phyloP scores from a whole-genome alignment of 2,329 filamentous ascomycete genomes.

The Phaeosphaeriaceae sp. region DNA sequence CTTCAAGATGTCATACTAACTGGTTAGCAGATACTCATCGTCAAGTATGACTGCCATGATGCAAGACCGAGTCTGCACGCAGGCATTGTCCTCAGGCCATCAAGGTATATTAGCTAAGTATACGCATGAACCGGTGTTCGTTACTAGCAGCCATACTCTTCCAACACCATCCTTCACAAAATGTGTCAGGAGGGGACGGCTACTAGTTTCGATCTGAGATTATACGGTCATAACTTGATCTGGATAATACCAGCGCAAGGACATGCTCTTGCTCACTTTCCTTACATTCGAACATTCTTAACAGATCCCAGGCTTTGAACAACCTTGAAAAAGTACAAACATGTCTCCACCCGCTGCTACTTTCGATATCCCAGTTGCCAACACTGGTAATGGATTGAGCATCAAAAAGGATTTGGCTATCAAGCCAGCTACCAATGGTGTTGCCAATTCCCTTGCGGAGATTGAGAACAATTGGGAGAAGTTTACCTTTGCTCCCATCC shows the following conservation, averaged over 20 bases:
- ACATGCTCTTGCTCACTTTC: conserved; percentile 75
- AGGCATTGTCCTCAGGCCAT: conserved; percentile 43
- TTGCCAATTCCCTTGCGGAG: conserved; percentile 65
- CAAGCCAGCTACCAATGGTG: conserved; percentile 52
- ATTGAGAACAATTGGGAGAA: conserved; percentile 79
- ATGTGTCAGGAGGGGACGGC: conserved; percentile 1
- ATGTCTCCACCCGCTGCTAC: conserved; percentile 82
- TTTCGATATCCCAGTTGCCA: conserved; percentile 53
- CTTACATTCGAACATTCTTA: conserved; percentile 33
- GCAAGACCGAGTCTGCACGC: conserved; percentile 40
- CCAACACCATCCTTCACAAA: not conserved
- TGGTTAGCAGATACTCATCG: conserved; percentile 17
- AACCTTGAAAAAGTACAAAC: conserved; percentile 34
- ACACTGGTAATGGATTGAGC: conserved; percentile 43
- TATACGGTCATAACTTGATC: conserved; percentile 96
- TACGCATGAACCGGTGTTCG: conserved; percentile 53
- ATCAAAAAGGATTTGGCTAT: conserved; percentile 53
- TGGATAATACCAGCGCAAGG: conserved; percentile 99
- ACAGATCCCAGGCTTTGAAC: conserved; percentile 40
- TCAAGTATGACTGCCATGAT: conserved; percentile 41
- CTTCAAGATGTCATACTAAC: conserved; percentile 27
- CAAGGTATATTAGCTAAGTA: conserved; percentile 50
- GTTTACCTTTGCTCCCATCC: conserved; percentile 85
- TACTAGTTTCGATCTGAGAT: conserved; percentile 70
- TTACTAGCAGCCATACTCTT: conserved; percentile 21